These are phyloP conservation scores for Melampsora abietis-canadensis DNA, from an alignment of 1,284 basidiomycete genomes.

Conservation along the genomic window DNA sequence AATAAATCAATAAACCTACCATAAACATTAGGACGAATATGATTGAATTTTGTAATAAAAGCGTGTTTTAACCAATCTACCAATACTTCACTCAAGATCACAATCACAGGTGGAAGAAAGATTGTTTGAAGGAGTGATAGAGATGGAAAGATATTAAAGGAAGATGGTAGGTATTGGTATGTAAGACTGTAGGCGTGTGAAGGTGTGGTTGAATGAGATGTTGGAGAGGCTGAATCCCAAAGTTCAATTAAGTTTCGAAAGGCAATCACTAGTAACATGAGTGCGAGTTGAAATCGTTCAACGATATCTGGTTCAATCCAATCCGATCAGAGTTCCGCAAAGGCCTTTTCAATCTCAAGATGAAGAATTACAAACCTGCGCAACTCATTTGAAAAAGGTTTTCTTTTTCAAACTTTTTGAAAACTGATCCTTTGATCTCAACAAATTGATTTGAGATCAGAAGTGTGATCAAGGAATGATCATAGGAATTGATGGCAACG, in stretches of 20 bases:
- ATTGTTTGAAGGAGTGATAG: conserved; percentile 71
- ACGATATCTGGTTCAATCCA: conserved; percentile 72
- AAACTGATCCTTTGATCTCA: conserved; percentile 97
- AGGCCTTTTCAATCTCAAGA: background rate
- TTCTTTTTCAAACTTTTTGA: conserved; percentile 99
- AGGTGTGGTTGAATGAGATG: conserved; percentile 50
- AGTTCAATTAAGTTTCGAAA: conserved; percentile 94
- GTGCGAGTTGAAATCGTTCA: conserved; percentile 85
- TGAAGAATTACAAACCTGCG: conserved; percentile 63
- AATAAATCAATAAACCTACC: conserved; percentile 93
- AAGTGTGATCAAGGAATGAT: conserved; percentile 88
- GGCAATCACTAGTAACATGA: conserved; percentile 89
- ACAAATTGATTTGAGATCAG: conserved; percentile 98
- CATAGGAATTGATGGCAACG: conserved; percentile 97
- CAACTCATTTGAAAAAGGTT: conserved; percentile 99
- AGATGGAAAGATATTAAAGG: conserved; percentile 51
- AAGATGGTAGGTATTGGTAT: conserved; percentile 36
- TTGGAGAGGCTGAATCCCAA: conserved; percentile 67
- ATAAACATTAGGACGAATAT: conserved; percentile 91
- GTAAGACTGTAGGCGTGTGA: conserved; percentile 61
- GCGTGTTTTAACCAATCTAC: conserved; percentile 99
- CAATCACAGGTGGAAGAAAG: conserved; percentile 85
- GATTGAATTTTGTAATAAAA: conserved; percentile 95
- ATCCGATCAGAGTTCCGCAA: background rate
- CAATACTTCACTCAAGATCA: conserved; percentile 83